Evolutionary conservation across 164 flowering plant species (phyloP).

Genomic region (Vitis rupestris): DNA sequence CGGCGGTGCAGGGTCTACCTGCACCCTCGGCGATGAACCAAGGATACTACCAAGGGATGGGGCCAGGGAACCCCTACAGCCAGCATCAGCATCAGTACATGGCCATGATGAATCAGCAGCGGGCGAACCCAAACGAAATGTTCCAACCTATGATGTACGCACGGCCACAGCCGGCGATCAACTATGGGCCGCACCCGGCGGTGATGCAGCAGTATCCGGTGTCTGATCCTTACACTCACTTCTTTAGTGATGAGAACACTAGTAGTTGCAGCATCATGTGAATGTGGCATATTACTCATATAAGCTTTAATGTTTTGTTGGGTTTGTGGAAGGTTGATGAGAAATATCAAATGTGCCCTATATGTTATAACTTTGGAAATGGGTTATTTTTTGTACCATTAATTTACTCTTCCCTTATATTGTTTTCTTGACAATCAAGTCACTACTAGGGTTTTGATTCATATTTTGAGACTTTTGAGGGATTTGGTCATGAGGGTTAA

Average conservation of each 20-base stretch:
- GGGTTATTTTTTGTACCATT: too few relatives aligned
- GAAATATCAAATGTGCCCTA: too few relatives aligned
- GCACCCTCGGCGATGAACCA: constrained; percentile 30
- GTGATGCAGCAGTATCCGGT: constrained; percentile 21
- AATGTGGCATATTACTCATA: neutral
- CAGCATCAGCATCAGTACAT: constrained; percentile 41
- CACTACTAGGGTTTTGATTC: too few relatives aligned
- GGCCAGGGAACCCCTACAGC: constrained; percentile 35
- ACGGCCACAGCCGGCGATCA: constrained; percentile 31
- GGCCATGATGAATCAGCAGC: constrained; percentile 54
- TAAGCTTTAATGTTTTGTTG: neutral
- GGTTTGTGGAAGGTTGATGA: neutral
- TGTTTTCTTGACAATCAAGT: too few relatives aligned
- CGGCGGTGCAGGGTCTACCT: constrained; percentile 56
- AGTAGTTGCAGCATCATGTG: constrained; percentile 36
- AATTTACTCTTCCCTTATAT: too few relatives aligned
- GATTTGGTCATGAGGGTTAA: too few relatives aligned
- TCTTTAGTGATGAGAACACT: constrained; percentile 40
- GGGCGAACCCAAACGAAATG: constrained; percentile 32
- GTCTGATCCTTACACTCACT: constrained; percentile 23
- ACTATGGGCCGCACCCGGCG: constrained; percentile 28
- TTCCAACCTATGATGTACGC: constrained; percentile 54
- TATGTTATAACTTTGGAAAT: too few relatives aligned
- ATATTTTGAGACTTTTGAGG: too few relatives aligned
- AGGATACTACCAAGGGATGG: constrained; percentile 43